phyloP scores from a whole-genome alignment of 345 rosid genomes.

The Turritis glabra region DNA sequence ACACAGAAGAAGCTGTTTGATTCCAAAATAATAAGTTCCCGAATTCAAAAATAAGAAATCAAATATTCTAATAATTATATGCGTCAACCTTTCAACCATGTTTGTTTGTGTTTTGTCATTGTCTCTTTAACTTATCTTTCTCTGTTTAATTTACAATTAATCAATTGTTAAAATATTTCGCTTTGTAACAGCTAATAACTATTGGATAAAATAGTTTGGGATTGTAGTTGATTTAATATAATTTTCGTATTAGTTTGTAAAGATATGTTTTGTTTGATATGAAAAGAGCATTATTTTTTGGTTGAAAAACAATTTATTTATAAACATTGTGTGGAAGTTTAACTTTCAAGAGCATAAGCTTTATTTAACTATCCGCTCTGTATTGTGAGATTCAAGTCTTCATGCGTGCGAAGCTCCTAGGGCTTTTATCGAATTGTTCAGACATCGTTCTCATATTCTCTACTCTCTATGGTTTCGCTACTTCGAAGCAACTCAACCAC shows the following conservation, averaged over 20 bases:
- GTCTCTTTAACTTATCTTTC: background rate
- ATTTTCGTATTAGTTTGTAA: background rate
- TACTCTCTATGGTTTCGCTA: background rate
- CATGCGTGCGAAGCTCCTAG: background rate
- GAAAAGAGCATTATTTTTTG: no score
- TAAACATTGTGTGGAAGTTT: background rate
- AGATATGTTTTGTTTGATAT: background rate
- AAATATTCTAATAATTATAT: background rate
- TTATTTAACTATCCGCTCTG: background rate
- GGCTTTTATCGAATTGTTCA: background rate
- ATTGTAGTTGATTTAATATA: no score
- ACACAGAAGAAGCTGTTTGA: no score
- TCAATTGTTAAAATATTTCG: background rate
- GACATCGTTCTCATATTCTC: background rate
- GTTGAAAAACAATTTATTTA: background rate
- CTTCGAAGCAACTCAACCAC: background rate
- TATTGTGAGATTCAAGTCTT: background rate
- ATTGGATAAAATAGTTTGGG: background rate
- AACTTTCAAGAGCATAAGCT: background rate
- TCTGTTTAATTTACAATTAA: background rate
- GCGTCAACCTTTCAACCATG: background rate
- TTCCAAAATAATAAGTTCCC: no score
- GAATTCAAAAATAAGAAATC: background rate
- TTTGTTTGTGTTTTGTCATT: conserved; percentile 10
- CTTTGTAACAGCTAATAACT: background rate